These are phyloP conservation scores for Talaromyces piceae DNA, from an alignment of 2,329 filamentous ascomycete genomes.

Conservation along the genomic window DNA sequence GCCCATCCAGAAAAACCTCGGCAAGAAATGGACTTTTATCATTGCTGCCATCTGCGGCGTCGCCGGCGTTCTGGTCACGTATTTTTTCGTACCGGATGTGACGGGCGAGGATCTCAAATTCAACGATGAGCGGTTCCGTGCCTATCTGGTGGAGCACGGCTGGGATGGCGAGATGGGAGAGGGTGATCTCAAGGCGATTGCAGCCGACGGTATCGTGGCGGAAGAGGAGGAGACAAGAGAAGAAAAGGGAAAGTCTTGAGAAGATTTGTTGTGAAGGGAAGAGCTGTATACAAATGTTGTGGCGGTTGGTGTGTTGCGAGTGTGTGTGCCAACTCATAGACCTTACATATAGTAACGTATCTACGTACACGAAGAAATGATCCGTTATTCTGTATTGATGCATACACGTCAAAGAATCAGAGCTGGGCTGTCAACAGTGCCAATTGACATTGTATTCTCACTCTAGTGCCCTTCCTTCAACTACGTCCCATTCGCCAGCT, in stretches of 20 bases:
- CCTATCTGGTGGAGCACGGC: slow-evolving; percentile 38
- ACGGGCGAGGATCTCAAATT: slow-evolving; percentile 39
- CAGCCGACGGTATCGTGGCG: slow-evolving; percentile 18
- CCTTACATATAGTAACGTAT: too few relatives aligned
- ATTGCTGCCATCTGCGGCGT: slow-evolving; percentile 46
- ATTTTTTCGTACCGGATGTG: slow-evolving; percentile 41
- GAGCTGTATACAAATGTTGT: too few relatives aligned
- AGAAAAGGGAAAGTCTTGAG: background rate
- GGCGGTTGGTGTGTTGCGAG: too few relatives aligned
- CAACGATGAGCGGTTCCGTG: slow-evolving; percentile 39
- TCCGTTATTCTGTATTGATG: too few relatives aligned
- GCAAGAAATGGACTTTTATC: slow-evolving; percentile 47
- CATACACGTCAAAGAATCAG: background rate
- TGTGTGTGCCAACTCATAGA: too few relatives aligned
- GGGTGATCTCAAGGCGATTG: slow-evolving; percentile 29
- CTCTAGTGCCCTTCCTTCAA: background rate
- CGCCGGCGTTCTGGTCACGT: slow-evolving; percentile 41
- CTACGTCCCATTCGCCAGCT: background rate
- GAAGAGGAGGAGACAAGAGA: background rate
- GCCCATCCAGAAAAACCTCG: slow-evolving; percentile 39
- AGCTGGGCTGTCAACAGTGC: background rate
- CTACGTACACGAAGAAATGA: too few relatives aligned
- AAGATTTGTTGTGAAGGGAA: background rate
- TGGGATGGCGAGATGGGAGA: slow-evolving; percentile 44
- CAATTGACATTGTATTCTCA: background rate